Base-by-base conservation (phyloP, 192 early-diverging fungal species). In the Funneliformis geosporum region DNA sequence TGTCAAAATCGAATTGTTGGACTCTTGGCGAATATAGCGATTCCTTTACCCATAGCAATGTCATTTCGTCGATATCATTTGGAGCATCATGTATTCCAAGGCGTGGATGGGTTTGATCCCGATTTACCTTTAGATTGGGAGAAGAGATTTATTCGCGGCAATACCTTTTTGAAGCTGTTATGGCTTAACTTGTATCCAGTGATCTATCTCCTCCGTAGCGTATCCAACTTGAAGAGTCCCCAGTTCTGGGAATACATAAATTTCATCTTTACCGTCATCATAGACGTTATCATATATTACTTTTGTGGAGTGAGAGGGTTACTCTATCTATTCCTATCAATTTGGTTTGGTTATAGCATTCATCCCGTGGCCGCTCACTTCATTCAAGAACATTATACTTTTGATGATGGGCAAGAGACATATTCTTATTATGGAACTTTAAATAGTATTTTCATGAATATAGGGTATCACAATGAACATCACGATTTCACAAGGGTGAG, bases 381-480 rank as follows among this genome's bases (percentile, higher is more conserved):
- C 75, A 92, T 99, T 80, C 95, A 96, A 86, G 97, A 99, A 87
- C 97, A 99, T 86, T 99, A 95, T 83, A 96, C 95, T 3, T 96
- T 96, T 89, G 91, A 91, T 61, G 91, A 95, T 78, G 96, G 95
- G 11, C 93, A 95, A 81, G 96, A 99, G 82, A 99, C 96, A 2
- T 99, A 99, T 87, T 96, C 94, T 78, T 99, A 99, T 92, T 99
- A 99, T 78, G 96, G 96, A 28, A 86, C 88, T 71, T 85, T 95
- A 62, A 99, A 99, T 89, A 83, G 84, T 62, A 88, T 94, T 55
- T 94, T 93, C 83, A 91, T 96, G 87, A 99, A 99, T 90, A 94
- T 97, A 79, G 97, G 97, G 55, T 96, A 95, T 84, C 97, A 99
- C 87, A 97, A 96, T 84, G 97, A 99, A 88, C 97, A 99, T 90